Conservation (phyloP, 257 asterid genomes). For the Plantago major region DNA sequence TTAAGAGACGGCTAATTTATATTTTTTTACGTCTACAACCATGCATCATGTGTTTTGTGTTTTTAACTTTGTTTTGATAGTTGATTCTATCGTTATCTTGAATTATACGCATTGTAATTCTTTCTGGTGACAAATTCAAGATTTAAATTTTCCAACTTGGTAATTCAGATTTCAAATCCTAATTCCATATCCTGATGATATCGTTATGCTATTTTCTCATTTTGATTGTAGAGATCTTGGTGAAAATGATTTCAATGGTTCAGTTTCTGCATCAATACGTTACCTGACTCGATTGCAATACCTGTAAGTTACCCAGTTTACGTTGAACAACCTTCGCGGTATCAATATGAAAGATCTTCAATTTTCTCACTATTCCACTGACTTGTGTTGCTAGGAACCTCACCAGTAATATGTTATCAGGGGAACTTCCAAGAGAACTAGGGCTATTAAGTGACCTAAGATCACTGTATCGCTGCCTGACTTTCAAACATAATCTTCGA, state of each 20-base stretch:
- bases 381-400: slow-evolving; percentile 32
- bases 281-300: slow-evolving; percentile 53
- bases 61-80: too few relatives aligned
- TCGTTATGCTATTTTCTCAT: background rate
- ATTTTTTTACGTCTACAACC: too few relatives aligned
- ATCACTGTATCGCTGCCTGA: slow-evolving; percentile 40
- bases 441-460: slow-evolving; percentile 50
- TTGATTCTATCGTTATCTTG: too few relatives aligned
- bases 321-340: background rate
- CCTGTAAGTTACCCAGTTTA: slow-evolving; percentile 36
- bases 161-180: too few relatives aligned
- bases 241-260: slow-evolving; percentile 58
- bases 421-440: slow-evolving; percentile 63
- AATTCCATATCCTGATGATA: too few relatives aligned
- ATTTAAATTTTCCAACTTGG: too few relatives aligned
- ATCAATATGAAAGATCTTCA: background rate
- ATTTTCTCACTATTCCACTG: background rate
- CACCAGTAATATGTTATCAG: slow-evolving; percentile 57
- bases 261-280: slow-evolving; percentile 47
- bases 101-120: too few relatives aligned
- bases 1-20: too few relatives aligned
- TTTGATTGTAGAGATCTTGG: slow-evolving; percentile 43
- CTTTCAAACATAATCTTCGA: background rate
- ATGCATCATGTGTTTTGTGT: too few relatives aligned
- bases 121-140: too few relatives aligned